A percentile compares a stretch with the other conserved stretches of the same genome.
Evolutionary conservation across 169 alveolate genomes (phyloP).

Genomic region (Cryptosporidium felis): DNA sequence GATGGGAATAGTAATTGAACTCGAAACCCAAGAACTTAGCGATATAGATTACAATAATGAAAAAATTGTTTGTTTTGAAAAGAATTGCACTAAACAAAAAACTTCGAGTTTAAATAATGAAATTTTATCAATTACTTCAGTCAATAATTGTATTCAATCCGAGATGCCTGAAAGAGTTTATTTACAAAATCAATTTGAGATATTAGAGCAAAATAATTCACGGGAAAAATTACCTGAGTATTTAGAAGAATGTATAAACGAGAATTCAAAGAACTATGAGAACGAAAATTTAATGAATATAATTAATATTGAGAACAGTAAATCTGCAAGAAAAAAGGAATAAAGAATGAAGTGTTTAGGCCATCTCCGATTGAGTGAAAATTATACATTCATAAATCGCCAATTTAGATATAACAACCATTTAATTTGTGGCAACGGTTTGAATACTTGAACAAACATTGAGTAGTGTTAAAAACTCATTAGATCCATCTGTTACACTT

Average conservation of each 20-base stretch:
- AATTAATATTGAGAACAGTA: no score
- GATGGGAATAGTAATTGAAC: not conserved
- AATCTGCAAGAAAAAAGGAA: no score
- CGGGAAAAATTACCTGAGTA: not conserved
- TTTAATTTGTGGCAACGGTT: no score
- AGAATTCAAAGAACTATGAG: not conserved
- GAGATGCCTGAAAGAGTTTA: not conserved
- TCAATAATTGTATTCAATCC: not conserved
- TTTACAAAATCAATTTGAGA: not conserved
- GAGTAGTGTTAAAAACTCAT: conserved; percentile 42
- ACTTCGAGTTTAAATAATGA: not conserved
- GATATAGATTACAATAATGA: not conserved
- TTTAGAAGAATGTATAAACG: not conserved
- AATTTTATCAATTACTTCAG: not conserved
- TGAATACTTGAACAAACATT: conserved; percentile 49
- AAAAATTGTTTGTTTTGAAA: not conserved
- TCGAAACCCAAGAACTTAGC: not conserved
- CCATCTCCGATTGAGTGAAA: not conserved
- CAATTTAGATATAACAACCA: no score
- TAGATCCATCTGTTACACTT: conserved; percentile 57
- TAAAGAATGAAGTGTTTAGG: not conserved
- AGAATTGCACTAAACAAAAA: not conserved
- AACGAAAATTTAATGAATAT: not conserved
- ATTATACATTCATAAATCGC: no score
- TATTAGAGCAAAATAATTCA: not conserved